Base-by-base conservation (phyloP, 2,329 filamentous ascomycete genomes). In the Aspergillus pseudotamarii region DNA sequence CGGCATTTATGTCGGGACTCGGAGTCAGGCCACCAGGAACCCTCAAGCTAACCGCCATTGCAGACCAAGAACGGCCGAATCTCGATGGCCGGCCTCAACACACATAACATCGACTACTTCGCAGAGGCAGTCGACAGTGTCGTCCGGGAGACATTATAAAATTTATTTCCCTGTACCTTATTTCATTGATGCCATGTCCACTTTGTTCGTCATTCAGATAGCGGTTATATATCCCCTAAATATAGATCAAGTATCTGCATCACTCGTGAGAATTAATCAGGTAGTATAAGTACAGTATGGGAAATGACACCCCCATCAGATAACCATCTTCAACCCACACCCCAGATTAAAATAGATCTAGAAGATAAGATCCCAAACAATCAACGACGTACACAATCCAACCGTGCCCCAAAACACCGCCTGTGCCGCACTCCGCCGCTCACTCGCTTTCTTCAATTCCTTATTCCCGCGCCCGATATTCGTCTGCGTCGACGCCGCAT, bases 41-140 rank as follows among this genome's bases (percentile, higher is more conserved):
- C 3, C 23, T 36, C n/a, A 59, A 59, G 55, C 59, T 67, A 61
- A 65, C 57, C 5, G 2, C 30, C 5, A 34, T 28, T 30, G 46
- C 53, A 81, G 79, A 98, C 94, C 69, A 97, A 97, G 87, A 99
- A 99, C 75, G 95, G 95, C 26, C 91, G 95, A 56, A 97, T 98
- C 80, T 96, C 92, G 76, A 98, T 99, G 94, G 95, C 95, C 6
- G 95, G 95, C n/a, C 82, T 98, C 69, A 98, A 98, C 80, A 91
- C 92, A 30, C 82, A 89, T 73, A 99, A 98, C 76, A 85, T 98
- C 63, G 93, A 97, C 60, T 97, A 97, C 81, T 91, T 98, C 73
- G 95, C 94, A 55, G 89, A 91, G 79, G 93, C 94, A 0, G 87
- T 98, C 14, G 91, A 97, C 76, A 91, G 90, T 78, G 91, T 94